Evolutionary conservation across 768 basidiomycete species (phyloP).

Genomic region (Lactifluus subvellereus): DNA sequence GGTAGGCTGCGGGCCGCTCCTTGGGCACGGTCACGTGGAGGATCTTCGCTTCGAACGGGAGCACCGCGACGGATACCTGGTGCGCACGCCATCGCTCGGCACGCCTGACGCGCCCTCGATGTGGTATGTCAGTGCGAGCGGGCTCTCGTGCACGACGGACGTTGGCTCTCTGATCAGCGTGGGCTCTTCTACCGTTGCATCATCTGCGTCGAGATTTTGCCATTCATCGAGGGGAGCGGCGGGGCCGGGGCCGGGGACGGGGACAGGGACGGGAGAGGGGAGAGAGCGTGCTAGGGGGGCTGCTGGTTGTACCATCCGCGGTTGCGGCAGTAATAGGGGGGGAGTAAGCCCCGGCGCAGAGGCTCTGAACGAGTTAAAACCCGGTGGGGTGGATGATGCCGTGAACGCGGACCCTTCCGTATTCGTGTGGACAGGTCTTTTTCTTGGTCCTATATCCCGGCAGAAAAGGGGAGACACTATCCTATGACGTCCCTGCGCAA

Average conservation of each 20-base stretch:
- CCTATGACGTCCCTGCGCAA: too few species aligned
- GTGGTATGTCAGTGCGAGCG: slow-evolving; percentile 46
- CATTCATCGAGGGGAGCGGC: background rate
- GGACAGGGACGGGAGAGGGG: too few species aligned
- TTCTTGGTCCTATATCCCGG: too few species aligned
- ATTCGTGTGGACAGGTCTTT: too few species aligned
- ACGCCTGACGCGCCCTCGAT: slow-evolving; percentile 48
- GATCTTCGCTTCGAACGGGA: slow-evolving; percentile 42
- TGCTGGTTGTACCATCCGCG: background rate
- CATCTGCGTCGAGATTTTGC: background rate
- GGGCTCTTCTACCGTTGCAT: background rate
- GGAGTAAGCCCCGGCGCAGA: background rate
- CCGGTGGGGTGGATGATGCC: too few species aligned
- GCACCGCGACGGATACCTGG: slow-evolving; percentile 46
- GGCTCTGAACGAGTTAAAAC: background rate
- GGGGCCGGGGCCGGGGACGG: too few species aligned
- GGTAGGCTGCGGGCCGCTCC: slow-evolving; percentile 43
- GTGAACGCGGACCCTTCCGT: too few species aligned
- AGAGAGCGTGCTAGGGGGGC: too few species aligned
- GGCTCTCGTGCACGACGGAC: slow-evolving; percentile 45
- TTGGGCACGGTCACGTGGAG: slow-evolving; percentile 48
- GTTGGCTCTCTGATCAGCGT: slow-evolving; percentile 31
- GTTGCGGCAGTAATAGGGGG: background rate
- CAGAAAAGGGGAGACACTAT: too few species aligned
- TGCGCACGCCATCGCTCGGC: slow-evolving; percentile 50